Evolutionary conservation across 495 filamentous ascomycete genomes (phyloP).

Genomic region (Niebla homalea): DNA sequence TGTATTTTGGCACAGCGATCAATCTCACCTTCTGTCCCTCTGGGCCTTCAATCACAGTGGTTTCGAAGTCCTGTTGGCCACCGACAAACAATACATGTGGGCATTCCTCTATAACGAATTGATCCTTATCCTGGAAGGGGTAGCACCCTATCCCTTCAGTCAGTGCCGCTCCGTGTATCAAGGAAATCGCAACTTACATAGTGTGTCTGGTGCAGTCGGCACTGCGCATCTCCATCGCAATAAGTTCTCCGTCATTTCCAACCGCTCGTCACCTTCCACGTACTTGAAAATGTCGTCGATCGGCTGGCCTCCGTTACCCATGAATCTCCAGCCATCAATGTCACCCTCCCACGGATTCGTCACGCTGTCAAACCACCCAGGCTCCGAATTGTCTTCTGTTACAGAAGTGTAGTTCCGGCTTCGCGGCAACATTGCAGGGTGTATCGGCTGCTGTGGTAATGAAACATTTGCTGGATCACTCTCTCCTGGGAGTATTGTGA

Average conservation of each 20-base stretch:
- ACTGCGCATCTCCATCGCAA: slow-evolving; percentile 81
- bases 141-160: slow-evolving; percentile 58
- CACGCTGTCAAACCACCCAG: slow-evolving; percentile 73
- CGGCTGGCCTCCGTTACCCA: slow-evolving; percentile 81
- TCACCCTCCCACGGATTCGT: slow-evolving; percentile 92
- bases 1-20: slow-evolving; percentile 68
- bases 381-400: slow-evolving; percentile 34
- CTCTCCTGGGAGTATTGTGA: slow-evolving; percentile 66
- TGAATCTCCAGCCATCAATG: slow-evolving; percentile 71
- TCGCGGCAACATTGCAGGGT: slow-evolving; percentile 67
- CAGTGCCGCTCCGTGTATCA: not conserved
- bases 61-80: slow-evolving; percentile 74
- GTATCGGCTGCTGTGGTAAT: slow-evolving; percentile 71
- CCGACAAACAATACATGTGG: slow-evolving; percentile 88
- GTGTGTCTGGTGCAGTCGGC: slow-evolving; percentile 92
- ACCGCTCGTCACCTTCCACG: slow-evolving; percentile 50
- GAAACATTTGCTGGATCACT: slow-evolving; percentile 69
- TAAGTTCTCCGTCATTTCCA: slow-evolving; percentile 85
- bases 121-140: slow-evolving; percentile 84
- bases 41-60: slow-evolving; percentile 50
- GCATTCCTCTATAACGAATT: slow-evolving; percentile 68
- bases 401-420: slow-evolving; percentile 50
- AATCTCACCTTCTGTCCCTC: slow-evolving; percentile 58
- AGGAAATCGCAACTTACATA: slow-evolving; percentile 46
- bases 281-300: slow-evolving; percentile 91